These are phyloP conservation scores for Strobilomyces echinocephalus DNA, from an alignment of 768 basidiomycete genomes.

Conservation along the genomic window DNA sequence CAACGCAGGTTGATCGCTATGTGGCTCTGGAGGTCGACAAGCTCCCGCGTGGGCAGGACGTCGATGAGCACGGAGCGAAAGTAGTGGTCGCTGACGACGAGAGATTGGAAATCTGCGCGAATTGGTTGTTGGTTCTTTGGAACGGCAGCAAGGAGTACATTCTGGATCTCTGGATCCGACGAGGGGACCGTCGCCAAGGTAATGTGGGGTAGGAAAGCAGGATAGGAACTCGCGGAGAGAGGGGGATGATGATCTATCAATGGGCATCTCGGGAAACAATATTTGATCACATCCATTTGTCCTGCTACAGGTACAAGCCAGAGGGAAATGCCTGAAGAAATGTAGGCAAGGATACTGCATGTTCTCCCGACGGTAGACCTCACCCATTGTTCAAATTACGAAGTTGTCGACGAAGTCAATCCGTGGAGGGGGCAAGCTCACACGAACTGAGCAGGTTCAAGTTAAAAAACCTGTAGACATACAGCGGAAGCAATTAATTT, in stretches of 20 bases:
- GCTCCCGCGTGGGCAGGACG: constrained; percentile 40
- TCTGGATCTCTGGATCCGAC: not conserved
- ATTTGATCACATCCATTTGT: constrained; percentile 41
- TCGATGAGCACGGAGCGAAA: constrained; percentile 67
- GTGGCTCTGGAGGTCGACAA: constrained; percentile 45
- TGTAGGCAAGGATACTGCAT: not conserved
- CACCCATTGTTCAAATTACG: constrained; percentile 17
- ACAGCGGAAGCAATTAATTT: constrained; percentile 3
- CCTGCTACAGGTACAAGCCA: constrained; percentile 64
- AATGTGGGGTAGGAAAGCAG: constrained; percentile 63
- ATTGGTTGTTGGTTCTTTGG: constrained; percentile 34
- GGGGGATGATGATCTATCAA: constrained; percentile 8
- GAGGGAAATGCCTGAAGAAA: constrained; percentile 47
- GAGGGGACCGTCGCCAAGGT: constrained; percentile 51
- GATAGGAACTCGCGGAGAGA: constrained; percentile 45
- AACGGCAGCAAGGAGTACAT: constrained; percentile 37
- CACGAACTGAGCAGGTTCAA: not conserved
- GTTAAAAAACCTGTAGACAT: not conserved
- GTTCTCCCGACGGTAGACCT: constrained; percentile 1
- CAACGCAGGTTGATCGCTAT: constrained; percentile 37
- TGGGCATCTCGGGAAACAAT: constrained; percentile 42
- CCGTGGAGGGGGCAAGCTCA: not conserved
- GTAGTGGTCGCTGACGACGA: constrained; percentile 58
- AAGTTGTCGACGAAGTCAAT: not conserved
- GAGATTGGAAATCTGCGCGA: constrained; percentile 44